These are phyloP conservation scores for Tetrahymena elliotti DNA, from an alignment of 73 alveolate species.

Conservation along the genomic window DNA sequence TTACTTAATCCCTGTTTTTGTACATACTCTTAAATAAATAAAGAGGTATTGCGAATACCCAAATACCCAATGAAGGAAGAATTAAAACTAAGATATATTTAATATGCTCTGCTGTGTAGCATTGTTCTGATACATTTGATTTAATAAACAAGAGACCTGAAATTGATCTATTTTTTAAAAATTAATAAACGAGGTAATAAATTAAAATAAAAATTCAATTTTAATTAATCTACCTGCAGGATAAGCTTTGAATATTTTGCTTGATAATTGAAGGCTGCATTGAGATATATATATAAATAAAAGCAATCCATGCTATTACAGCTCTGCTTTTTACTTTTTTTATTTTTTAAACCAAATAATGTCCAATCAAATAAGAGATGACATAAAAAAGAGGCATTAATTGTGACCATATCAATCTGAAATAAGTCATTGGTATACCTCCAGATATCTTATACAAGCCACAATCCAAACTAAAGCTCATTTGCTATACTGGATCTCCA, in stretches of 20 bases:
- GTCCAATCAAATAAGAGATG: background rate
- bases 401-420: constrained; percentile 29
- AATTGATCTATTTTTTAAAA: background rate
- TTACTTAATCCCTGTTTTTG: background rate
- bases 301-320: constrained; percentile 11
- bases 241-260: background rate
- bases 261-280: background rate
- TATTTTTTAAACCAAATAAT: background rate
- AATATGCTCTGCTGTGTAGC: background rate
- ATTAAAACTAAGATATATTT: background rate
- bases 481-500: constrained; percentile 27
- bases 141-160: constrained; percentile 1
- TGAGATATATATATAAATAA: background rate
- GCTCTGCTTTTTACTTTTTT: background rate
- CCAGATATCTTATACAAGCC: background rate
- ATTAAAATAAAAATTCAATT: background rate
- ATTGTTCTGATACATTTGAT: constrained; percentile 20
- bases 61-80: constrained; percentile 1
- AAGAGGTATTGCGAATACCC: constrained; percentile 14
- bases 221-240: background rate
- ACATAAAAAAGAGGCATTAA: constrained; percentile 23
- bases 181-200: background rate
- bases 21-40: background rate
- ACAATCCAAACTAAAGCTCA: constrained; percentile 25
- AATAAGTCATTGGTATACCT: constrained; percentile 12